Percentiles rank a stretch among this genome's conserved stretches.
phyloP scores from a whole-genome alignment of 352 stramenopile genomes.

The Phytophthora cryptogea region DNA sequence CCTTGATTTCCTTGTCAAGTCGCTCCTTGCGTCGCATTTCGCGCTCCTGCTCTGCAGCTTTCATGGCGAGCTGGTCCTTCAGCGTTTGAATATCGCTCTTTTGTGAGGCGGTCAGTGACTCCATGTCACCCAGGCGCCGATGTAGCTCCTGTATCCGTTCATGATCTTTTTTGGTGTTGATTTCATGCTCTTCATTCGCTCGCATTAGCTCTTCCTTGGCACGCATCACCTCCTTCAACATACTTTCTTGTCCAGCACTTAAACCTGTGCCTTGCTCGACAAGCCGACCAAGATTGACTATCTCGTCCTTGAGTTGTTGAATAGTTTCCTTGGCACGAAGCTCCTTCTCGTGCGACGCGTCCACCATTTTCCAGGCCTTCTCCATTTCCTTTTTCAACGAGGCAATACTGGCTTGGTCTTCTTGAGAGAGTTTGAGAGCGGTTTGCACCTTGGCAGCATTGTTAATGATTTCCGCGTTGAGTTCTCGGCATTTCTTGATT shows the following conservation, averaged over 20 bases:
- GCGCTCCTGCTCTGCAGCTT: constrained; percentile 86
- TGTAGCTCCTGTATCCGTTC: constrained; percentile 83
- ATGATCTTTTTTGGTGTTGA: constrained; percentile 81
- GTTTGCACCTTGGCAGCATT: constrained; percentile 96
- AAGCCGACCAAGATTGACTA: constrained; percentile 94
- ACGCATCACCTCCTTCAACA: constrained; percentile 91
- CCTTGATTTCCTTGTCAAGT: constrained; percentile 93
- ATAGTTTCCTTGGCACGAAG: constrained; percentile 95
- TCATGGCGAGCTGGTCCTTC: constrained; percentile 86
- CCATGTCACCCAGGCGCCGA: constrained; percentile 66
- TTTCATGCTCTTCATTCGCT: constrained; percentile 85
- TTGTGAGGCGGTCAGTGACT: constrained; percentile 50
- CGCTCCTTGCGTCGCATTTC: constrained; percentile 90
- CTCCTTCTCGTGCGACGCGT: constrained; percentile 95
- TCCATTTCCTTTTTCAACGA: constrained; percentile 97
- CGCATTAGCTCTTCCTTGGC: constrained; percentile 90
- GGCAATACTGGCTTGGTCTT: constrained; percentile 93
- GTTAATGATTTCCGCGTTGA: constrained; percentile 96
- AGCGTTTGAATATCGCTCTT: constrained; percentile 84
- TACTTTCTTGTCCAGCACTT: constrained; percentile 93
- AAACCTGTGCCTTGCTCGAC: constrained; percentile 94
- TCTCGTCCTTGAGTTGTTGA: constrained; percentile 95
- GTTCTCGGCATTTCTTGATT: constrained; percentile 95
- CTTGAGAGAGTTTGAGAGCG: constrained; percentile 93
- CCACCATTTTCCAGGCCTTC: constrained; percentile 94